Conservation (phyloP, 768 basidiomycete species). For the Mycena galericulata region DNA sequence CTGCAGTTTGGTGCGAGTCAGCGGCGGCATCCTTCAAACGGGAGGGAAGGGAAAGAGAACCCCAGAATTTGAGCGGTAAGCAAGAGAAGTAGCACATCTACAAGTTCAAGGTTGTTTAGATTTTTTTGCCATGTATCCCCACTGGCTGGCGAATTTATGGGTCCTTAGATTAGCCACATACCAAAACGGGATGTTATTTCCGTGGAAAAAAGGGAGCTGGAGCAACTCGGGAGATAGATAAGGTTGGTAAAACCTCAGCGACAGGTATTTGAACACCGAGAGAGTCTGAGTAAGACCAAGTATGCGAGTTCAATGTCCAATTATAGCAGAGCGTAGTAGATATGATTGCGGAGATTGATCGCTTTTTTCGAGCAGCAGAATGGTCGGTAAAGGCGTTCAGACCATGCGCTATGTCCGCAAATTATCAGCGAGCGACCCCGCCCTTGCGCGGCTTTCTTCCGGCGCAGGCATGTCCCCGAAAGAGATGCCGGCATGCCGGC, state of each 20-base stretch:
- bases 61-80: conserved; percentile 21
- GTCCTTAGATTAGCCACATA: background rate
- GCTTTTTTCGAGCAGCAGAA: conserved; percentile 1
- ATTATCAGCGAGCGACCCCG: background rate
- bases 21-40: too few relatives aligned
- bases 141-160: background rate
- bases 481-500: conserved; percentile 25
- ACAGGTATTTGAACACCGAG: background rate
- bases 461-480: background rate
- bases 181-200: conserved; percentile 11
- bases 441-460: background rate
- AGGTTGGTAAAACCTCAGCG: background rate
- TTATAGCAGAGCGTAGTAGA: background rate
- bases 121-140: background rate
- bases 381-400: background rate
- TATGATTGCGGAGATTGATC: conserved; percentile 14
- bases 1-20: background rate
- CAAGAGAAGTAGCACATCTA: background rate
- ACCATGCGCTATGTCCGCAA: conserved; percentile 6
- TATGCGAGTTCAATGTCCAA: background rate
- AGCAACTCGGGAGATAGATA: background rate
- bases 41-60: background rate
- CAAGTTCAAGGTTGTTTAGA: background rate
- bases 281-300: background rate
- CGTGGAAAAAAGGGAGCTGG: background rate